Percentiles rank a stretch among this genome's conserved stretches.
phyloP scores from a whole-genome alignment of 805 yeast species.

The Starmerella apicola region DNA sequence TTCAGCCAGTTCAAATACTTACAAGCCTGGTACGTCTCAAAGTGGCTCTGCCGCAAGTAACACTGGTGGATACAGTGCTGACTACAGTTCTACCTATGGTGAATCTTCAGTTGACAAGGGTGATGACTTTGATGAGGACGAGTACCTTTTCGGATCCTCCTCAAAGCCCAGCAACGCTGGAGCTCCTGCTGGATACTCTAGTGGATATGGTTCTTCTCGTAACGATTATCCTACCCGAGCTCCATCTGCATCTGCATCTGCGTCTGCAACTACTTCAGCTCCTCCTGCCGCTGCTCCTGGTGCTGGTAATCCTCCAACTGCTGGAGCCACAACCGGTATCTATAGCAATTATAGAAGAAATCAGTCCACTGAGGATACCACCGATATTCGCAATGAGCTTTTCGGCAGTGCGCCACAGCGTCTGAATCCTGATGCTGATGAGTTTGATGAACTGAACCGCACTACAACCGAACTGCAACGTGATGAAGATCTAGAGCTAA shows the following conservation, averaged over 20 bases:
- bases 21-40: neutral
- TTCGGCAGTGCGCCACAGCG: constrained; percentile 18
- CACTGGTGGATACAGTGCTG: neutral
- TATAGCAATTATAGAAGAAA: neutral
- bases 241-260: neutral
- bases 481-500: constrained; percentile 8
- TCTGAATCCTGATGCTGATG: constrained; percentile 6
- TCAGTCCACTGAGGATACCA: neutral
- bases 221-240: neutral
- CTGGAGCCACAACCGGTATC: neutral
- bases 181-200: neutral
- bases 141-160: neutral
- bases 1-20: too few species aligned
- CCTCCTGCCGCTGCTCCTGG: neutral
- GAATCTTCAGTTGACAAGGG: too few species aligned
- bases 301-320: neutral
- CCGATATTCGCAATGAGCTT: constrained; percentile 22
- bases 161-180: neutral
- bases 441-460: constrained; percentile 24
- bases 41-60: neutral
- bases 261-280: neutral
- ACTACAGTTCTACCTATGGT: too few species aligned
- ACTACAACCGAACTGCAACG: constrained; percentile 20
- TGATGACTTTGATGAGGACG: neutral
- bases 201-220: too few species aligned